These are phyloP conservation scores for Claviceps lovelessii DNA, from an alignment of 2,329 filamentous ascomycete genomes.

Conservation along the genomic window DNA sequence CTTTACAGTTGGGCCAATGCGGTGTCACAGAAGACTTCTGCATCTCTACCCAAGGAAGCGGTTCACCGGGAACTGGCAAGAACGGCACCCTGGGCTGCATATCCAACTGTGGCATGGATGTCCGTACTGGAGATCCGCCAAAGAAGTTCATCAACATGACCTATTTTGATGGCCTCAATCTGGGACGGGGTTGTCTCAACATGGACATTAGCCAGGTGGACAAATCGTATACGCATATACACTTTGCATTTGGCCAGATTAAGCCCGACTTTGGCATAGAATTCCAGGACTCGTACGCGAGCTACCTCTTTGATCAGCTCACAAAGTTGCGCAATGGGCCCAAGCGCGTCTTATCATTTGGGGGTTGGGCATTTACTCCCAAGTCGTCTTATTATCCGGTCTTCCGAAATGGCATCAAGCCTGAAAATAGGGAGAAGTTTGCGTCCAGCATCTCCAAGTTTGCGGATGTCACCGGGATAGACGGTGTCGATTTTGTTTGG, in stretches of 20 bases:
- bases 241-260: slow-evolving; percentile 19
- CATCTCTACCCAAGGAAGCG: not conserved
- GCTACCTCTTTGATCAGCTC: slow-evolving; percentile 8
- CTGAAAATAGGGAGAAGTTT: slow-evolving; percentile 19
- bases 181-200: slow-evolving; percentile 5
- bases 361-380: slow-evolving; percentile 16
- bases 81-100: slow-evolving; percentile 7
- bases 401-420: slow-evolving; percentile 10
- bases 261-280: slow-evolving; percentile 2
- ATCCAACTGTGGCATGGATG: slow-evolving; percentile 14
- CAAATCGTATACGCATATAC: slow-evolving; percentile 10
- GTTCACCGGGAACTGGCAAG: not conserved
- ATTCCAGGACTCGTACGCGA: not conserved
- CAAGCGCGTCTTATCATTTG: slow-evolving; percentile 17
- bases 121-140: slow-evolving; percentile 2
- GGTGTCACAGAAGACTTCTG: not conserved
- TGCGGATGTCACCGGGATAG: slow-evolving; percentile 19
- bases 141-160: slow-evolving; percentile 8
- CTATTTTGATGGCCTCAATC: slow-evolving; percentile 11
- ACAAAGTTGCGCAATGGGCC: slow-evolving; percentile 7
- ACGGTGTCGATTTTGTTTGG: slow-evolving; percentile 29
- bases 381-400: slow-evolving; percentile 10
- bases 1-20: not conserved
- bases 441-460: slow-evolving; percentile 22
- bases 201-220: not conserved